These are phyloP conservation scores for Collybia sp. DNA, from an alignment of 768 basidiomycete species.

Conservation along the genomic window DNA sequence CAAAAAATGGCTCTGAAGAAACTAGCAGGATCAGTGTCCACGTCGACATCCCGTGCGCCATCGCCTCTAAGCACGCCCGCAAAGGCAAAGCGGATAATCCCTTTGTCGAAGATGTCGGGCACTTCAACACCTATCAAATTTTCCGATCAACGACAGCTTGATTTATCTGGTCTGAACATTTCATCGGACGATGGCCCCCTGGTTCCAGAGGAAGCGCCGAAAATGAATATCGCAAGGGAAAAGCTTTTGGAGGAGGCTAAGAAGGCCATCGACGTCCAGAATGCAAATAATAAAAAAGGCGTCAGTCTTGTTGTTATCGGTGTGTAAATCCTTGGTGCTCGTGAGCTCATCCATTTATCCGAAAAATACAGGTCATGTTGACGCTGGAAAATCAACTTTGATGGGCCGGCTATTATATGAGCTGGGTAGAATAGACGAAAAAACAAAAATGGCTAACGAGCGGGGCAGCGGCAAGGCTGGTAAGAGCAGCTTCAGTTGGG, in stretches of 20 bases:
- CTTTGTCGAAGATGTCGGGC: slow-evolving; percentile 30
- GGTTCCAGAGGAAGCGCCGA: slow-evolving; percentile 53
- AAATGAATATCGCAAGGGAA: slow-evolving; percentile 65
- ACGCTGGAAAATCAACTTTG: slow-evolving; percentile 96
- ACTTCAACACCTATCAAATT: slow-evolving; percentile 37
- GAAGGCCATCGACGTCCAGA: slow-evolving; percentile 40
- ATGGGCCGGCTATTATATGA: slow-evolving; percentile 96
- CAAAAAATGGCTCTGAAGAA: slow-evolving; percentile 51
- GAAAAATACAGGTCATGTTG: slow-evolving; percentile 77
- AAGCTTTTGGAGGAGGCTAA: slow-evolving; percentile 82
- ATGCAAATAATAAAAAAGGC: slow-evolving; percentile 54
- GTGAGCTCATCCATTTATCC: background rate
- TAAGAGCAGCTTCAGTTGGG: slow-evolving; percentile 96
- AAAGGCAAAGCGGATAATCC: slow-evolving; percentile 36
- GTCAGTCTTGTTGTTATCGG: slow-evolving; percentile 92
- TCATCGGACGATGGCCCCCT: slow-evolving; percentile 34
- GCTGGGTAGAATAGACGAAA: slow-evolving; percentile 83
- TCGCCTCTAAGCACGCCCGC: slow-evolving; percentile 38
- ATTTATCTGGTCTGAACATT: slow-evolving; percentile 69
- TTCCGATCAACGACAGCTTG: slow-evolving; percentile 57
- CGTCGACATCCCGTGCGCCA: slow-evolving; percentile 38
- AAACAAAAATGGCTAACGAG: slow-evolving; percentile 79
- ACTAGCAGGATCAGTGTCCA: slow-evolving; percentile 23
- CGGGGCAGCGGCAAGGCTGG: slow-evolving; percentile 85
- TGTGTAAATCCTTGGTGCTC: slow-evolving; percentile 24